These are phyloP conservation scores for Shiraia bambusicola DNA, from an alignment of 2,329 filamentous ascomycete species.

Conservation along the genomic window DNA sequence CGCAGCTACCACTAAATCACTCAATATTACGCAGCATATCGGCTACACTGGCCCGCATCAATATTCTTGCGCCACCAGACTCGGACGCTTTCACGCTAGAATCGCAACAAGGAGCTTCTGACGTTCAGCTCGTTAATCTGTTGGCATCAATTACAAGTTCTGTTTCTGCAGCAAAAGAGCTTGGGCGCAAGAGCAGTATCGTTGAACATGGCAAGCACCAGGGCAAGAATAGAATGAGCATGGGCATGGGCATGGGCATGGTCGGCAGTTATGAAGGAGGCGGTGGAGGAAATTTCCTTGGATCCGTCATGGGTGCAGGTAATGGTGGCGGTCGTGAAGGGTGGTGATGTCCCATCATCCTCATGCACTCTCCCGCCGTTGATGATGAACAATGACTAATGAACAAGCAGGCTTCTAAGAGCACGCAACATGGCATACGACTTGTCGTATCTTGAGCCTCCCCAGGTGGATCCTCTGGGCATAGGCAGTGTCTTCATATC, in stretches of 20 bases:
- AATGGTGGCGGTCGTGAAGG: conserved; percentile 17
- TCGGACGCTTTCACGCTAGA: conserved; percentile 66
- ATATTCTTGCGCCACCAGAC: conserved; percentile 75
- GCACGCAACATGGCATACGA: neutral
- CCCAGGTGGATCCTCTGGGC: too few species aligned
- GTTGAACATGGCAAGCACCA: conserved; percentile 45
- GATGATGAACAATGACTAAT: neutral
- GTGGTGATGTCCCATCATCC: conserved; percentile 14
- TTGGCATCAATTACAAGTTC: conserved; percentile 75
- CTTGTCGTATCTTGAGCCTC: neutral
- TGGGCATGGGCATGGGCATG: conserved; percentile 16
- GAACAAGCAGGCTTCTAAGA: neutral
- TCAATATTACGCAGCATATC: conserved; percentile 84
- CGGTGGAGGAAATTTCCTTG: conserved; percentile 24
- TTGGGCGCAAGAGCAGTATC: conserved; percentile 70
- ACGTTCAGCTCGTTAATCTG: conserved; percentile 76
- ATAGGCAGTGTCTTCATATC: neutral
- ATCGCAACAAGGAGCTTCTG: conserved; percentile 75
- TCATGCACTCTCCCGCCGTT: neutral
- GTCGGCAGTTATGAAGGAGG: conserved; percentile 16
- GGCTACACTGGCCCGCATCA: conserved; percentile 78
- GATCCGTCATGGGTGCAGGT: conserved; percentile 21
- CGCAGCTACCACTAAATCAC: conserved; percentile 54
- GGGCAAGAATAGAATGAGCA: conserved; percentile 29
- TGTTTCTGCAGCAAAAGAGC: conserved; percentile 67